phyloP scores from a whole-genome alignment of 2,329 filamentous ascomycete genomes.

The Raffaelea ambrosiae region DNA sequence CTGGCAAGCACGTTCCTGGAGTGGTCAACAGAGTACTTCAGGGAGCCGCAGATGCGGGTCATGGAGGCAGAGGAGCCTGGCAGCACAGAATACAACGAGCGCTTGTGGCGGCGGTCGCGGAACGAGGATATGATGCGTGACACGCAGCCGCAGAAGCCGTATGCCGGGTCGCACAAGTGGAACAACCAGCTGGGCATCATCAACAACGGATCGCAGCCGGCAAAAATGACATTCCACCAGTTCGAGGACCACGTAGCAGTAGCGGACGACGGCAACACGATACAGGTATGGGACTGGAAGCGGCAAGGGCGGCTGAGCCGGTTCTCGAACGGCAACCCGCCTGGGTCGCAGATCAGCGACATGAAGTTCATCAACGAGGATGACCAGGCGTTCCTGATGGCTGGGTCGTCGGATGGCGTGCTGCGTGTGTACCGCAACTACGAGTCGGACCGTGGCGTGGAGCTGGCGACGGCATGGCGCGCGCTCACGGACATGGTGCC shows the following conservation, averaged over 20 bases:
- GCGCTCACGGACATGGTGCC: slow-evolving; percentile 90
- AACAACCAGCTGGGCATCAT: slow-evolving; percentile 74
- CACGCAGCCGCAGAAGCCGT: slow-evolving; percentile 87
- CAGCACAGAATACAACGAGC: slow-evolving; percentile 90
- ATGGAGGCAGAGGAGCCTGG: slow-evolving; percentile 94
- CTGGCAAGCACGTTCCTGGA: slow-evolving; percentile 79
- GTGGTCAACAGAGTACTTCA: slow-evolving; percentile 97
- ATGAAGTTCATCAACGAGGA: slow-evolving; percentile 98
- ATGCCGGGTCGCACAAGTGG: slow-evolving; percentile 80
- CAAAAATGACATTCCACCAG: slow-evolving; percentile 93
- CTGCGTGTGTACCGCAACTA: slow-evolving; percentile 92
- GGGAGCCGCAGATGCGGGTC: slow-evolving; percentile 95
- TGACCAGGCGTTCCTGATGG: slow-evolving; percentile 89
- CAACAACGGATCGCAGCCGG: slow-evolving; percentile 81
- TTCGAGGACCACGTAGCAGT: slow-evolving; percentile 95
- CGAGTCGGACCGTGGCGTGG: slow-evolving; percentile 64
- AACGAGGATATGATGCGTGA: slow-evolving; percentile 89
- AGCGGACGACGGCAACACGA: slow-evolving; percentile 83
- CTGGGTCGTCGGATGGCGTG: slow-evolving; percentile 89
- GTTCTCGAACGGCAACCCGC: slow-evolving; percentile 91
- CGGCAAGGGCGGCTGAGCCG: slow-evolving; percentile 63
- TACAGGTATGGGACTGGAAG: slow-evolving; percentile 92
- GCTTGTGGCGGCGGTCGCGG: slow-evolving; percentile 82
- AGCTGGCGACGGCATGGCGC: slow-evolving; percentile 84
- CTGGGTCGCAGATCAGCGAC: slow-evolving; percentile 86